phyloP scores from a whole-genome alignment of 768 basidiomycete species.

The Phaeotremella skinneri region DNA sequence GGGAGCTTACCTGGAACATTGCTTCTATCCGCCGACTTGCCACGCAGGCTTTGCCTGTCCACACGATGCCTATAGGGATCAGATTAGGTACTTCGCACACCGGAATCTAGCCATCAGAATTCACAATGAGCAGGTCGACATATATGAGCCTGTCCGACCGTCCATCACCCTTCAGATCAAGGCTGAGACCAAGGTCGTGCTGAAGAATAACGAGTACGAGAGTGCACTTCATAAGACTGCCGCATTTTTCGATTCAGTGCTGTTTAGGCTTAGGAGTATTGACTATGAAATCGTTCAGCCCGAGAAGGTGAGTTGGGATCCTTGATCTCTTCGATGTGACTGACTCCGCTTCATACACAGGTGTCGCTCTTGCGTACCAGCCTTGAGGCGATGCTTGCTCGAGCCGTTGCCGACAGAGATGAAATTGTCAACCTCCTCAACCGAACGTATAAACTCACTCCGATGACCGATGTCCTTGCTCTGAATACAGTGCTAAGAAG shows the following conservation, averaged over 20 bases:
- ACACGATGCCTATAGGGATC: conserved; percentile 91
- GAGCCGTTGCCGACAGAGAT: conserved; percentile 65
- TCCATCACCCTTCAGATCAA: conserved; percentile 80
- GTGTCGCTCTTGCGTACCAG: conserved; percentile 34
- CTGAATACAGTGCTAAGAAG: conserved; percentile 80
- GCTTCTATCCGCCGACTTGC: conserved; percentile 87
- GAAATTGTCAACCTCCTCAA: conserved; percentile 74
- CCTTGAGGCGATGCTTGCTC: conserved; percentile 59
- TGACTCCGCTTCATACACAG: too few relatives aligned
- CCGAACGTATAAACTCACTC: conserved; percentile 72
- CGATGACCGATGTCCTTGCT: conserved; percentile 79
- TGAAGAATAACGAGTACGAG: conserved; percentile 90
- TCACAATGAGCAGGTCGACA: conserved; percentile 73
- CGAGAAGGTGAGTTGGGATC: conserved; percentile 31
- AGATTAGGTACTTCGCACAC: conserved; percentile 87
- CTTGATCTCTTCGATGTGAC: background rate
- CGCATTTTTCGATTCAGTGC: conserved; percentile 56
- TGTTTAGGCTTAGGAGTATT: conserved; percentile 49
- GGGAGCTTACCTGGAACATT: conserved; percentile 90
- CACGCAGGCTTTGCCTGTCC: conserved; percentile 81
- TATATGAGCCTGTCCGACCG: conserved; percentile 86
- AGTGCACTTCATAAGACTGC: conserved; percentile 68
- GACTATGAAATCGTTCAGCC: conserved; percentile 48
- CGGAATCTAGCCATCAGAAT: conserved; percentile 60
- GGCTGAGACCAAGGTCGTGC: conserved; percentile 78